Evolutionary conservation across 257 asterid species (phyloP).

Genomic region (Paulownia fortunei): DNA sequence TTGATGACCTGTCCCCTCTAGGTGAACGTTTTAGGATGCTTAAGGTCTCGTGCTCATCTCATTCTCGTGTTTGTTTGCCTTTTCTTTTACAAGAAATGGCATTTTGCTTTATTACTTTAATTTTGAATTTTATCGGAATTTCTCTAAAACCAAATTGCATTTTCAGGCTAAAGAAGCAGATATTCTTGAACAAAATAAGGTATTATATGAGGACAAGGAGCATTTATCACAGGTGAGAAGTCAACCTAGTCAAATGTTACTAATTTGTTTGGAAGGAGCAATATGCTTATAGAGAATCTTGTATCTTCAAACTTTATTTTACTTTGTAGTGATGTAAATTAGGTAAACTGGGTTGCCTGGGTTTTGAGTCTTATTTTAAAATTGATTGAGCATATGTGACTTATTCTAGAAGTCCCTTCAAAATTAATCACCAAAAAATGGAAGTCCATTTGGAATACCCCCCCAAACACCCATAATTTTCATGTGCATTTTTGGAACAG

Average conservation of each 20-base stretch:
- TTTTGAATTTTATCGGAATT: constrained; percentile 23
- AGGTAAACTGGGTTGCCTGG: constrained; percentile 18
- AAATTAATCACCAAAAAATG: neutral
- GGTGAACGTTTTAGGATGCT: constrained; percentile 98
- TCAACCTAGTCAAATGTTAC: constrained; percentile 17
- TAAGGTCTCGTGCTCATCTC: constrained; percentile 80
- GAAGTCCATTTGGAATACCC: neutral
- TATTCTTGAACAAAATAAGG: constrained; percentile 75
- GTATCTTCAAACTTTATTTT: neutral
- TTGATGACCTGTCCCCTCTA: constrained; percentile 80
- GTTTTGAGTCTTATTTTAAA: neutral
- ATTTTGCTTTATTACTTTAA: constrained; percentile 16
- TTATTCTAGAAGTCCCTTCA: neutral
- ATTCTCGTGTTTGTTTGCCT: constrained; percentile 32
- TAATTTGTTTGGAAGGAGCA: neutral
- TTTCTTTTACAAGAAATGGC: constrained; percentile 21
- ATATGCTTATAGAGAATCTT: neutral
- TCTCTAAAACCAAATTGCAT: constrained; percentile 29
- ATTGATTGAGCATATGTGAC: constrained; percentile 20
- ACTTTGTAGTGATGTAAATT: neutral
- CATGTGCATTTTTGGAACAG: neutral
- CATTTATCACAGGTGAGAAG: constrained; percentile 84
- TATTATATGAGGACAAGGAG: constrained; percentile 85
- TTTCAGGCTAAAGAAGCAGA: constrained; percentile 96
- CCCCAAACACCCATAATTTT: neutral